Base-by-base conservation (phyloP, 257 asterid species). In the Forsythia suspensa region DNA sequence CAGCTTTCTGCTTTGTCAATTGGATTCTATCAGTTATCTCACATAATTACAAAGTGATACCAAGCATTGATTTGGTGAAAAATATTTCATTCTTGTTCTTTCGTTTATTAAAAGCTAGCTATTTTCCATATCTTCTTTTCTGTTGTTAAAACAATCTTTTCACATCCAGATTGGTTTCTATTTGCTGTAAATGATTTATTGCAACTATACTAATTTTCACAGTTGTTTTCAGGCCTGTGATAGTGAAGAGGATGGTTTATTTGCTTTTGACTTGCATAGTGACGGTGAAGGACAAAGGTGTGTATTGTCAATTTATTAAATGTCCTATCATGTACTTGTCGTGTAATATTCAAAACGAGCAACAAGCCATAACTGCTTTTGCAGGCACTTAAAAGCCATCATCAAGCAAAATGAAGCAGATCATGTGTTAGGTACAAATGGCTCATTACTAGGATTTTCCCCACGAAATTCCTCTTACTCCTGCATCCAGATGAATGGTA, bases 221-320 rank as follows among this genome's bases (percentile, higher is more conserved):
- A 43, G 57, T 15, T 77, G 34, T 80, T 42, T 74, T 83, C 87
- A 93, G 97, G 97, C 97, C 52, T 91, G 97, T 76, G 94, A 91
- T 77, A 77, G 81, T 43, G 94, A 89, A 80, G 95, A 93, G 66
- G 92, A 93, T 76, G 97, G 97, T 38, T 82, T 93, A 70, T 86
- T 88, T 81, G 84, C 89, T 40, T 93, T 93, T 76, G 97, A 93
- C 87, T 80, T 91, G 91, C 97, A 91, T 72, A 93, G 97, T 80
- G 97, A 91, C 36, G 97, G 97, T 71, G 95, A 89, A 18, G 95
- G 97, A 77, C 95, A 88, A 79, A 87, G 95, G 97, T 92, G 74
- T 48, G 77, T 75, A 46, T 76, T 20, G 6, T 80, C 18, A 73
- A 74, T 72, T 20, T 38, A 51, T 67, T 55, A 48, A 8, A 13